phyloP scores from a whole-genome alignment of 495 filamentous ascomycete species.

The Cercophora newfieldiana region DNA sequence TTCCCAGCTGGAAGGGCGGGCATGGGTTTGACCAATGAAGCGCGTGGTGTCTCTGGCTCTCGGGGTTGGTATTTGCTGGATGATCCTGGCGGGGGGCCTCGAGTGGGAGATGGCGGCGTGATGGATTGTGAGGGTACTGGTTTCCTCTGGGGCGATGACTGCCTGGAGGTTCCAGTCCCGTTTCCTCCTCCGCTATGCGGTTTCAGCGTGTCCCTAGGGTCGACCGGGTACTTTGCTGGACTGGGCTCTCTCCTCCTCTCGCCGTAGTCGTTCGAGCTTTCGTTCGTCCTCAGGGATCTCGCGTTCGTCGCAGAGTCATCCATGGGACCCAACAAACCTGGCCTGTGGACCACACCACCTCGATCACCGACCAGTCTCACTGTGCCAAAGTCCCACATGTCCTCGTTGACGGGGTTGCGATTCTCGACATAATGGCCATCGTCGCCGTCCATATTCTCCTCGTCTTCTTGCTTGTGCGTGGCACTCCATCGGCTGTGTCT shows the following conservation, averaged over 20 bases:
- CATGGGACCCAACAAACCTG: constrained; percentile 63
- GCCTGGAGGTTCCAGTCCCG: constrained; percentile 38
- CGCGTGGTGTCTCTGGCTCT: constrained; percentile 48
- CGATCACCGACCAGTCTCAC: constrained; percentile 69
- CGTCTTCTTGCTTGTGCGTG: constrained; percentile 65
- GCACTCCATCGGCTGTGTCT: constrained; percentile 83
- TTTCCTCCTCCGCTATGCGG: constrained; percentile 16
- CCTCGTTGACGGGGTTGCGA: constrained; percentile 58
- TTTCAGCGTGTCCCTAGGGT: constrained; percentile 45
- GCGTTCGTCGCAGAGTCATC: constrained; percentile 73
- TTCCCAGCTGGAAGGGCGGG: constrained; percentile 26
- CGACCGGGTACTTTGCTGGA: constrained; percentile 43
- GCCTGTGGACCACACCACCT: constrained; percentile 45
- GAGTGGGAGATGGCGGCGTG: constrained; percentile 56
- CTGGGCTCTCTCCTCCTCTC: constrained; percentile 43
- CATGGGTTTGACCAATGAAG: constrained; percentile 41
- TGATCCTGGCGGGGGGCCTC: constrained; percentile 62
- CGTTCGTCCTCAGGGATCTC: constrained; percentile 49
- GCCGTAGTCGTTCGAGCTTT: constrained; percentile 50
- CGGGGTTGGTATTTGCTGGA: constrained; percentile 40
- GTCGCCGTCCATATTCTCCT: constrained; percentile 36
- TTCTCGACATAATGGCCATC: constrained; percentile 40
- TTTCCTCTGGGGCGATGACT: constrained; percentile 61
- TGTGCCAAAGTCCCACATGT: constrained; percentile 96
- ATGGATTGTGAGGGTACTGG: constrained; percentile 41